Percentiles rank a stretch among this genome's conserved stretches.
Conservation (phyloP, 495 filamentous ascomycete genomes). For the Lichenothelia convexa region DNA sequence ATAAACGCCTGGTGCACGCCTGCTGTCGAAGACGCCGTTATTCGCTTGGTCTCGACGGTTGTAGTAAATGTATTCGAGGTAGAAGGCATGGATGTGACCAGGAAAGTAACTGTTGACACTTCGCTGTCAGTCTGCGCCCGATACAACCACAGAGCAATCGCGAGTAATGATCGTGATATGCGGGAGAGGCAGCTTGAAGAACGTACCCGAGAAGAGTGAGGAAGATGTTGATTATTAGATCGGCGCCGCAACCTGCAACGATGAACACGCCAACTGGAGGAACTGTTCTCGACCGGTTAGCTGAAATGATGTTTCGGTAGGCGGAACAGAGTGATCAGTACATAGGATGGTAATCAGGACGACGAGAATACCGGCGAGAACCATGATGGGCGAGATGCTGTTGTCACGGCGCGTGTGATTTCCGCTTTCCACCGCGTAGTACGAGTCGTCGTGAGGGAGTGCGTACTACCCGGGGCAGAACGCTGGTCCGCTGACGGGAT, state of each 20-base stretch:
- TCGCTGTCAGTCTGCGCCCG: too few species aligned
- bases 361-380: conserved; percentile 25
- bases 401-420: too few species aligned
- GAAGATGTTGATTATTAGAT: conserved; percentile 45
- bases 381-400: conserved; percentile 10
- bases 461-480: too few species aligned
- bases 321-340: too few species aligned
- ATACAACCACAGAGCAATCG: too few species aligned
- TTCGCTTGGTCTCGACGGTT: conserved; percentile 41
- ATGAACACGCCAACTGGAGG: conserved; percentile 46
- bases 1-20: conserved; percentile 55
- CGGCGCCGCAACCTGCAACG: conserved; percentile 43
- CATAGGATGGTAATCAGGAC: conserved; percentile 42
- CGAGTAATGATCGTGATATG: too few species aligned
- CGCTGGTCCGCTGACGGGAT: too few species aligned
- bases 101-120: conserved; percentile 48
- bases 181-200: conserved; percentile 3
- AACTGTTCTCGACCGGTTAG: conserved; percentile 27
- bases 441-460: too few species aligned
- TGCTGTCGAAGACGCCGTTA: conserved; percentile 27
- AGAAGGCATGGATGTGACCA: conserved; percentile 80
- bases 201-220: conserved; percentile 43
- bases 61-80: conserved; percentile 77
- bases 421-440: too few species aligned
- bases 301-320: too few species aligned